Conservation (phyloP, 192 early-diverging fungal species). For the Chytriomyces sp. region DNA sequence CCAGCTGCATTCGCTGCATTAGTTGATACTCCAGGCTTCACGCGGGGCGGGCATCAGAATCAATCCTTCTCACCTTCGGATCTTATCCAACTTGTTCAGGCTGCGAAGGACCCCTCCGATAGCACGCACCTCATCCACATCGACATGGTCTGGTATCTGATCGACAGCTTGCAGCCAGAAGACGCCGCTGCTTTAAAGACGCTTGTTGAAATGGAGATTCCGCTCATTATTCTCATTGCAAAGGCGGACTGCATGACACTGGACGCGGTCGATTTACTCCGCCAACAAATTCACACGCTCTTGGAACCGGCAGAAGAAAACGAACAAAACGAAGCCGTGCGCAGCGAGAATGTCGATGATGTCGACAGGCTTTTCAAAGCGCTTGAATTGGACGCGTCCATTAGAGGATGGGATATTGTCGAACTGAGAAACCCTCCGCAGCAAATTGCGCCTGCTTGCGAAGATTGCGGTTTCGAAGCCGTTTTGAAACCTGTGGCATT, state of each 20-base stretch:
- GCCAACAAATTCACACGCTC: slow-evolving; percentile 12
- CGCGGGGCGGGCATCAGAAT: not conserved
- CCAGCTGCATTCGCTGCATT: slow-evolving; percentile 15
- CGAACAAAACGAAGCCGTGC: not conserved
- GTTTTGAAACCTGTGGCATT: not conserved
- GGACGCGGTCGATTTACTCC: not conserved
- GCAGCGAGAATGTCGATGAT: not conserved
- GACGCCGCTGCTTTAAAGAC: slow-evolving; percentile 2
- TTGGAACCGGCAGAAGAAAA: not conserved
- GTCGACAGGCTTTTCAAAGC: slow-evolving; percentile 6
- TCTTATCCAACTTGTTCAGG: not conserved
- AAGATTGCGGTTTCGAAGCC: slow-evolving; percentile 7
- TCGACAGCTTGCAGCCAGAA: slow-evolving; percentile 18
- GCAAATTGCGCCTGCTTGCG: not conserved
- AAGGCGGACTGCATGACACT: slow-evolving; percentile 11
- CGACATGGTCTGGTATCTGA: slow-evolving; percentile 31
- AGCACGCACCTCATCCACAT: not conserved
- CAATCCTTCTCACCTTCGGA: not conserved
- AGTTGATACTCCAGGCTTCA: slow-evolving; percentile 21
- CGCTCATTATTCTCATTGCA: slow-evolving; percentile 21
- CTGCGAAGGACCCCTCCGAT: not conserved
- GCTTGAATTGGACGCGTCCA: slow-evolving; percentile 22
- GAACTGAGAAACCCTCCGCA: slow-evolving; percentile 18
- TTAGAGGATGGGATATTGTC: slow-evolving; percentile 31
- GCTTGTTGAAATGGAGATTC: slow-evolving; percentile 20